These are phyloP conservation scores for Acer campestre DNA, from an alignment of 345 rosid species.

Conservation along the genomic window DNA sequence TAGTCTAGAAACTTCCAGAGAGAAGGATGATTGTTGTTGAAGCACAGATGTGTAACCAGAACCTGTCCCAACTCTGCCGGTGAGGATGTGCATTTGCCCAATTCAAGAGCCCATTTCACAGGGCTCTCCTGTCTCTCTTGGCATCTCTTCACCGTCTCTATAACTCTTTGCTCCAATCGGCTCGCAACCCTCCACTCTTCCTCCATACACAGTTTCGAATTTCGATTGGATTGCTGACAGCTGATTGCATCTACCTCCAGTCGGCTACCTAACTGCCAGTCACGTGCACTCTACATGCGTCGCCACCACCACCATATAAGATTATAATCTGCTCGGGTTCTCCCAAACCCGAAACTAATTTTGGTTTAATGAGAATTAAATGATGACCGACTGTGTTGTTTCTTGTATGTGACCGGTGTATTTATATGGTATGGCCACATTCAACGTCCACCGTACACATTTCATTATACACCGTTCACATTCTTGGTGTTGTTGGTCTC, in stretches of 20 bases:
- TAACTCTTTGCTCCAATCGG: constrained; percentile 20
- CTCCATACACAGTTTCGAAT: neutral
- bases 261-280: neutral
- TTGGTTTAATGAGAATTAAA: no score
- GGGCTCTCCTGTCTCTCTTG: constrained; percentile 29
- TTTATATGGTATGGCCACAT: no score
- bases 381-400: no score
- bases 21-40: constrained; percentile 44
- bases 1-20: constrained; percentile 60
- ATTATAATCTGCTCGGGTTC: no score
- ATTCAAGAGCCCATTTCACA: constrained; percentile 36
- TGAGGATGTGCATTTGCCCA: constrained; percentile 42
- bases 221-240: no score
- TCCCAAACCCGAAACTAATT: no score
- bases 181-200: neutral
- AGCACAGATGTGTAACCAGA: constrained; percentile 49
- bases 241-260: neutral
- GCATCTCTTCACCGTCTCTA: constrained; percentile 28
- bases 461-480: no score
- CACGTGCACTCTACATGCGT: neutral
- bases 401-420: no score
- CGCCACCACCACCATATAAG: neutral
- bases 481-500: no score
- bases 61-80: constrained; percentile 45
- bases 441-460: no score